Conservation (phyloP, 306 rosid species). For the Delonix regia region DNA sequence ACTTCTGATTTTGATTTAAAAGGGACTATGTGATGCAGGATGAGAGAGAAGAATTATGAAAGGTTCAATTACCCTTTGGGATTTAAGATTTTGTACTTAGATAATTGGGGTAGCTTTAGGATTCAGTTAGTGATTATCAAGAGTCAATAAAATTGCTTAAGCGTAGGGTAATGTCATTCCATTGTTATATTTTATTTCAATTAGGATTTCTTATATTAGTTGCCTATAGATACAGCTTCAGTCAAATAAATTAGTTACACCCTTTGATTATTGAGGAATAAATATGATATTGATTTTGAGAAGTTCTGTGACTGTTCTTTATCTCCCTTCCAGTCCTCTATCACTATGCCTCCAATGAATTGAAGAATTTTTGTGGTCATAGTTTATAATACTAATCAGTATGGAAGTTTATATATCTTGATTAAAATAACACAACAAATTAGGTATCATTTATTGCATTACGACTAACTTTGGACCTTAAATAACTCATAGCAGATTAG, state of each 20-base stretch:
- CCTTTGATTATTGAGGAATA: background rate
- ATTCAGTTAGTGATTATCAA: background rate
- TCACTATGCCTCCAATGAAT: background rate
- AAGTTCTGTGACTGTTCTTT: background rate
- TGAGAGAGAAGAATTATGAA: background rate
- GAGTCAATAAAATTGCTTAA: background rate
- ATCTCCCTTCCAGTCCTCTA: background rate
- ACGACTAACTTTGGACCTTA: background rate
- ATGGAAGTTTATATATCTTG: background rate
- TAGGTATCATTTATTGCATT: background rate
- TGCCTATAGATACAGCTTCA: background rate
- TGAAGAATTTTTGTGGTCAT: background rate
- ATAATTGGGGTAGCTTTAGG: background rate
- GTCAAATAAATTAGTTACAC: background rate
- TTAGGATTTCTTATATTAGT: background rate
- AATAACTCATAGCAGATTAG: background rate
- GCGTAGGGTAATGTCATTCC: background rate
- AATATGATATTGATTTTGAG: background rate
- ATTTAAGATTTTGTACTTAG: background rate
- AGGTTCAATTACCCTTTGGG: background rate
- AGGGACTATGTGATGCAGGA: background rate
- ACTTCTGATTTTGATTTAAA: background rate
- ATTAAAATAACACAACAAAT: background rate
- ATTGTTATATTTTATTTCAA: background rate
- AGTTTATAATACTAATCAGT: background rate